Base-by-base conservation (phyloP, 441 rosid genomes). In the Biscutella laevigata region DNA sequence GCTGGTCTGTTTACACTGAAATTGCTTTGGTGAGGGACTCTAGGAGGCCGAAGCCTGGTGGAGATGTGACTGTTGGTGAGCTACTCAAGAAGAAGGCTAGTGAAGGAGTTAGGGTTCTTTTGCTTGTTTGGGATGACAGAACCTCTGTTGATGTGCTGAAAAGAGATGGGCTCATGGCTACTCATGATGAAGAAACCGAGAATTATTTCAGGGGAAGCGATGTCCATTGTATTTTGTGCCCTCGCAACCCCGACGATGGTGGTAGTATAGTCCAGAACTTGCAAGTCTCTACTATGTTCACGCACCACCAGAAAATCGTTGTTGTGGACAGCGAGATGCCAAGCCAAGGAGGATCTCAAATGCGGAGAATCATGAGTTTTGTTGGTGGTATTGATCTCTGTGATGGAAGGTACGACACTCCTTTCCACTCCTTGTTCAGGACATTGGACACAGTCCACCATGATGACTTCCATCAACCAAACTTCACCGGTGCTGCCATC, bases 401-500 rank as follows among this genome's bases (percentile, higher is more conserved):
- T 45, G 98, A 91, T 74, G 98, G 98, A 45, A 80, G 98, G 59
- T 91, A 91, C 7, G 98, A 91, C 60, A 60, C 94, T 11, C 86
- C 91, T 2, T 91, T 91, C 71, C 98, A 91, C 67, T 82, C 98
- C 45, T 81, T 91, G 65, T 91, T 91, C 82, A 85, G 98, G 73
- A 91, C 98, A 10, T 66, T 91, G 69, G 95, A 83, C 78, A 80
- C 95, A 0, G 96, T 87, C 14, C 98, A 91, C 69, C 91, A 91
- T 61, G 91, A 91, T 66, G 98, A 91, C 74, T 91, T 91, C 74
- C 96, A 91, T 74, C 98, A 91, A 62, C 98, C 98, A 11, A 91
- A 91, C 79, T 91, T 83, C 60, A 17, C 76, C 1, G 96, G 78
- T 45, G 88, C 79, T 63, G 49, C 83, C 28, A 88, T 91, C 42